Evolutionary conservation across 148 eudicot genomes (phyloP).

Genomic region (Camellia lanceoleosa): DNA sequence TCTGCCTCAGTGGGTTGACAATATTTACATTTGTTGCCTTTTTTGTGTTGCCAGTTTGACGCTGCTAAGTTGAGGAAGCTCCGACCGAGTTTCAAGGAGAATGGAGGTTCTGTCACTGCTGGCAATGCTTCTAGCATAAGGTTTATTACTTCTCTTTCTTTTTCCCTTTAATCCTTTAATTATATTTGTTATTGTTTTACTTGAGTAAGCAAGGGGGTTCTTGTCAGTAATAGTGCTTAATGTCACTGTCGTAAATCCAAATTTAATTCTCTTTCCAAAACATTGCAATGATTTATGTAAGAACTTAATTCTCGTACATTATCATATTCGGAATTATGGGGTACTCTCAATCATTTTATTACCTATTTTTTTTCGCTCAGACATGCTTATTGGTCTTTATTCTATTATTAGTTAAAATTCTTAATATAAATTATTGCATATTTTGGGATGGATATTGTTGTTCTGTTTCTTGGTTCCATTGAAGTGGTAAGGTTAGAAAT

Average conservation of each 20-base stretch:
- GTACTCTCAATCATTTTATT: background rate
- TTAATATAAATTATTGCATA: background rate
- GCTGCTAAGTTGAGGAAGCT: conserved; percentile 90
- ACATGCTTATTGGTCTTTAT: no score
- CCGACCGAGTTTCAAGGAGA: conserved; percentile 86
- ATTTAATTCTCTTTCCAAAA: background rate
- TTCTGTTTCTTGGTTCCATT: background rate
- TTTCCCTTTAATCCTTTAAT: background rate
- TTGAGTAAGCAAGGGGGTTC: background rate
- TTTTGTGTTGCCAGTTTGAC: conserved; percentile 61
- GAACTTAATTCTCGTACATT: background rate
- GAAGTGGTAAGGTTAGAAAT: background rate
- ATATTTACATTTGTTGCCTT: conserved; percentile 7
- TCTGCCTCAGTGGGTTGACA: background rate
- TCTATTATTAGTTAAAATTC: background rate
- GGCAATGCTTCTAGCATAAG: conserved; percentile 98
- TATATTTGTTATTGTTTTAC: background rate
- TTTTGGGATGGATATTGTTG: background rate
- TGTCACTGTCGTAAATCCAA: background rate
- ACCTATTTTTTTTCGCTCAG: background rate
- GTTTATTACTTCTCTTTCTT: conserved; percentile 30
- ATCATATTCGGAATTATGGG: background rate
- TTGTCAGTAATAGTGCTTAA: background rate
- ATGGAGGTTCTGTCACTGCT: conserved; percentile 91
- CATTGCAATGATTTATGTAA: background rate